Evolutionary conservation across 176 grass and related monocot species (phyloP).

Genomic region (Bothriochloa decipiens): DNA sequence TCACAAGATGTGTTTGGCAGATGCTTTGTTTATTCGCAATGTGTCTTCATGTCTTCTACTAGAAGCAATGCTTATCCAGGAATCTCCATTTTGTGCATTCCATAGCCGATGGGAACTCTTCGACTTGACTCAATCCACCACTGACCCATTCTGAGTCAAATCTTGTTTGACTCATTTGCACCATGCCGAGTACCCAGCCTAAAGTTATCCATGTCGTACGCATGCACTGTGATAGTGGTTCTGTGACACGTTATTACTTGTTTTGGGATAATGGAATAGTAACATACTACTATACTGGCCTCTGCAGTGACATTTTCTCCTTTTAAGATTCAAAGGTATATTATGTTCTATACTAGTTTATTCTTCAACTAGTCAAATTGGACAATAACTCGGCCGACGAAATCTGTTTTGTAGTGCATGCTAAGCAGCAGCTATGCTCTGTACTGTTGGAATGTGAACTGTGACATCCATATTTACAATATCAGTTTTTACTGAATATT

Average conservation of each 20-base stretch:
- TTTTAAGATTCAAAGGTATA: neutral
- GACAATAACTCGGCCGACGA: neutral
- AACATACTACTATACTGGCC: neutral
- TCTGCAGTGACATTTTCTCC: slow-evolving; percentile 5
- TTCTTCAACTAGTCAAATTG: slow-evolving; percentile 6
- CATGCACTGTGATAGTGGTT: neutral
- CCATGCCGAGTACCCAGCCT: neutral
- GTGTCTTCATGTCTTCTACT: neutral
- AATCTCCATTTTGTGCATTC: slow-evolving; percentile 24
- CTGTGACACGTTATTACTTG: neutral
- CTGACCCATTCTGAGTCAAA: neutral
- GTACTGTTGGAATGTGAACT: slow-evolving; percentile 19
- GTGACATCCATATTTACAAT: neutral
- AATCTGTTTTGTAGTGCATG: slow-evolving; percentile 5
- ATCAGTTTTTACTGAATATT: slow-evolving; percentile 2
- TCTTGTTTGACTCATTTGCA: slow-evolving; percentile 23
- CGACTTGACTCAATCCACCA: neutral
- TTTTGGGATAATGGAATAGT: neutral
- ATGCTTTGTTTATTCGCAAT: neutral
- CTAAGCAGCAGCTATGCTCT: neutral
- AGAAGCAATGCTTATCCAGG: neutral
- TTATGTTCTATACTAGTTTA: neutral
- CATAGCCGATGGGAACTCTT: neutral
- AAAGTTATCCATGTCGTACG: neutral
- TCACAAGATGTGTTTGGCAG: neutral